Evolutionary conservation across 768 basidiomycete species (phyloP), one percentile per base, ranked within the genome.

Genomic region (Serpula lacrymans): DNA sequence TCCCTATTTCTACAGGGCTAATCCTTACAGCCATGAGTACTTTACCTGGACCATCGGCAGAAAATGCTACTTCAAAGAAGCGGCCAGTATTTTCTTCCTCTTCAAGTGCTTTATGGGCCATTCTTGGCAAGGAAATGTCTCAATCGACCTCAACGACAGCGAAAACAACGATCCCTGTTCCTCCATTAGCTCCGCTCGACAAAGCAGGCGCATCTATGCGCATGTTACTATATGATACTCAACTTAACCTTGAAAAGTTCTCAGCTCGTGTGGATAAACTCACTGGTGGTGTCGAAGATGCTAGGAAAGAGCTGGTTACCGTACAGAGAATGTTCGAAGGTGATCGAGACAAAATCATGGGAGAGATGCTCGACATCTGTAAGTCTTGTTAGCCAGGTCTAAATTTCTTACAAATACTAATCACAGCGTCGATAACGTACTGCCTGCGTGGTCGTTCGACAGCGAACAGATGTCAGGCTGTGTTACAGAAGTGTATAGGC

Each of bases 161-260:
- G 24, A 25, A 55, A 23, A 41, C 49, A 11, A 50, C 49, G 37
- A 45, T 48, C 23, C 58, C 64, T 6, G 9, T 27, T 8, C n/a
- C n/a, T n/a, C 70, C 75, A 9, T 47, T 69, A 29, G 67, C 67
- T 9, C 80, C 84, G 4, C 49, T 75, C 21, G 84, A 88, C 62
- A 85, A 75, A 49, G 73, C 75, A 8, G 77, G 74, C 10, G 82
- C 84, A 3, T 83, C 85, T 5, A 81, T 81, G 64, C 76, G 84
- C 28, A 72, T 87, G 49, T 70, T 88, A 10, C 63, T 88, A 16
- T 77, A 87, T 48, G 86, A 88, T 54, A 86, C 83, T 1, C 83
- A 86, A 41, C 75, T 73, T 16, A 77, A 80, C 46, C 69, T 88
- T 25, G 83, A 88, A 59, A 75, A 67, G 49, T 87, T 88, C 44